Evolutionary conservation across 1,284 basidiomycete species (phyloP).

Genomic region (Neolentinus lepideus): DNA sequence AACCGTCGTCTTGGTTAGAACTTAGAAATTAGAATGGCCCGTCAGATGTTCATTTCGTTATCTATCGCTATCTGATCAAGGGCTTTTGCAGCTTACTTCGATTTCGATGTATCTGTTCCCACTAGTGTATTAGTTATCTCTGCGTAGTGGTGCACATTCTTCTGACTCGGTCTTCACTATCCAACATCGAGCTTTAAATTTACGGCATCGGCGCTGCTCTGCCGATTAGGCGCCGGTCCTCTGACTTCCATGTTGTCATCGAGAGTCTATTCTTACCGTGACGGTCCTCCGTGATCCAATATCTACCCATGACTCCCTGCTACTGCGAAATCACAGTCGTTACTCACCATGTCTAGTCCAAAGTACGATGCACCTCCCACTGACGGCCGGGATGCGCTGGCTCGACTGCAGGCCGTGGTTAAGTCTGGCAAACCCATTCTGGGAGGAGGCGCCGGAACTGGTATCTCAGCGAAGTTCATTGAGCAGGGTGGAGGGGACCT

Average conservation of each 20-base stretch:
- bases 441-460: slow-evolving; percentile 20
- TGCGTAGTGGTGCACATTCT: too few relatives aligned
- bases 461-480: slow-evolving; percentile 20
- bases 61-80: background rate
- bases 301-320: background rate
- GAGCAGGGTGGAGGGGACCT: slow-evolving; percentile 20
- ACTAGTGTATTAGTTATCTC: background rate
- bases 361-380: background rate
- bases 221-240: background rate
- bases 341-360: background rate
- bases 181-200: too few relatives aligned
- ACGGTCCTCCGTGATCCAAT: too few relatives aligned
- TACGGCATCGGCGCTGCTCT: too few relatives aligned
- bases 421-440: slow-evolving; percentile 16
- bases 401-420: background rate
- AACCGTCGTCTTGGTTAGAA: too few relatives aligned
- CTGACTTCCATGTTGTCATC: background rate
- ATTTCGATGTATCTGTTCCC: background rate
- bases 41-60: background rate
- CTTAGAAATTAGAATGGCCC: too few relatives aligned
- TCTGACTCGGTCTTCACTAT: too few relatives aligned
- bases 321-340: background rate
- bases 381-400: background rate
- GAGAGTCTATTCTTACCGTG: background rate
- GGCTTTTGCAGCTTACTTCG: background rate